Evolutionary conservation across 2,329 filamentous ascomycete genomes (phyloP).

Genomic region (Neurospora crassa): DNA sequence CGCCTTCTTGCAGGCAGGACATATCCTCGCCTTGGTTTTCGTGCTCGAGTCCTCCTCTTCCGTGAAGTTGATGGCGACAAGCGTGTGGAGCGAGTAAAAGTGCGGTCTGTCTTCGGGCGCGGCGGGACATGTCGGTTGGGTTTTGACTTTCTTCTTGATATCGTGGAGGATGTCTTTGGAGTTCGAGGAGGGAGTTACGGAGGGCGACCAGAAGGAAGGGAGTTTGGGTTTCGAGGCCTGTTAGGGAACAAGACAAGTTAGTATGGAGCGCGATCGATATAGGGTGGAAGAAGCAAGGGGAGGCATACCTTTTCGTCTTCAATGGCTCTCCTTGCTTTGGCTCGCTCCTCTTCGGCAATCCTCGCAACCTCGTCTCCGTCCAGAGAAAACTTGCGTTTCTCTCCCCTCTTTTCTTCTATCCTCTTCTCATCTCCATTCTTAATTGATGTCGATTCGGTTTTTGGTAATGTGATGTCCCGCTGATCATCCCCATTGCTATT

Average conservation of each 20-base stretch:
- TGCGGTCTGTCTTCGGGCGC: conserved; percentile 60
- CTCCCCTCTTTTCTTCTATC: conserved; percentile 32
- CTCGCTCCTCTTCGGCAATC: conserved; percentile 59
- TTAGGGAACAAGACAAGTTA: conserved; percentile 2
- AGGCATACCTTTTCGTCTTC: conserved; percentile 57
- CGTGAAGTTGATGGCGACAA: conserved; percentile 69
- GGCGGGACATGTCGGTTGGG: conserved; percentile 66
- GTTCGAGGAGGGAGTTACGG: conserved; percentile 62
- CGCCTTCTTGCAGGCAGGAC: conserved; percentile 76
- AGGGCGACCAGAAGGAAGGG: conserved; percentile 89
- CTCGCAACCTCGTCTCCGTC: conserved; percentile 67
- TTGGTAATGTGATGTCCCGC: conserved; percentile 6
- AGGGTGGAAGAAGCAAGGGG: background rate
- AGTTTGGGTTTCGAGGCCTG: conserved; percentile 56
- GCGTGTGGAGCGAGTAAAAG: conserved; percentile 64
- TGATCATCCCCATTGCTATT: conserved; percentile 20
- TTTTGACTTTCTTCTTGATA: conserved; percentile 52
- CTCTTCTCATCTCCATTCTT: conserved; percentile 22
- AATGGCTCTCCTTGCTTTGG: conserved; percentile 59
- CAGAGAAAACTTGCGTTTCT: conserved; percentile 70
- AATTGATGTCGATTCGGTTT: background rate
- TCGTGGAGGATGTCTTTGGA: conserved; percentile 46
- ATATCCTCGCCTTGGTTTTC: conserved; percentile 42
- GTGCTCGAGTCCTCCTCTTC: conserved; percentile 50
- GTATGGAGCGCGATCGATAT: conserved; percentile 1